Conservation (phyloP, 306 rosid species). For the Datisca glomerata region DNA sequence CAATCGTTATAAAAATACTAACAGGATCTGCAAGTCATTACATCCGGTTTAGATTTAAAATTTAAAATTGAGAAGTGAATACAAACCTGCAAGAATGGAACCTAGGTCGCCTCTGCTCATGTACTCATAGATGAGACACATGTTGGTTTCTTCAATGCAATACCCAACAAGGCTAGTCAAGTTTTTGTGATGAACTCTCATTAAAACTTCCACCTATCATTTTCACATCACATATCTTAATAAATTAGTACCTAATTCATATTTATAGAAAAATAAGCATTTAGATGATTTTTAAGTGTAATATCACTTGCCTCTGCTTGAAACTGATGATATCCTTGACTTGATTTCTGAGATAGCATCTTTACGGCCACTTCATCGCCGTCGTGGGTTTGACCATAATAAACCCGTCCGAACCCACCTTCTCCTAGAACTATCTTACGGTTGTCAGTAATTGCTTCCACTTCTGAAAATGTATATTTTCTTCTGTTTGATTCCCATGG, state of each 20-base stretch:
- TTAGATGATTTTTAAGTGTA: neutral
- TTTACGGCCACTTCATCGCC: constrained; percentile 6
- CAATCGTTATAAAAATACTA: neutral
- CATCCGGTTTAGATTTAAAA: too few species aligned
- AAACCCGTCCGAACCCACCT: constrained; percentile 44
- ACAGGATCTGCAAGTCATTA: too few species aligned
- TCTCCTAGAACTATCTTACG: constrained; percentile 29
- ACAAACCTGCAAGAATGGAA: constrained; percentile 16
- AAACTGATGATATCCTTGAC: constrained; percentile 9
- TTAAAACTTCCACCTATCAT: constrained; percentile 17
- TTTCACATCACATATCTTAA: neutral
- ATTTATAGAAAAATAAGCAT: neutral
- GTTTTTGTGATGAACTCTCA: constrained; percentile 27
- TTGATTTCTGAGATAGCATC: constrained; percentile 7
- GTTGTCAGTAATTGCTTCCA: constrained; percentile 29
- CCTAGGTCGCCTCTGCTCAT: constrained; percentile 24
- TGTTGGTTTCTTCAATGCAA: constrained; percentile 13
- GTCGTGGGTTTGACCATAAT: constrained; percentile 27
- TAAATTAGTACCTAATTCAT: too few species aligned
- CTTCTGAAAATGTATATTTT: constrained; percentile 26
- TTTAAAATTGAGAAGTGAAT: too few species aligned
- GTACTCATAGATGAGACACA: constrained; percentile 20
- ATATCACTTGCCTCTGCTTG: constrained; percentile 2
- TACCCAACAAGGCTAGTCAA: constrained; percentile 18
- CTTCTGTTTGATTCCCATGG: constrained; percentile 23